phyloP scores from a whole-genome alignment of 1,284 basidiomycete genomes.

The Malassezia equina region DNA sequence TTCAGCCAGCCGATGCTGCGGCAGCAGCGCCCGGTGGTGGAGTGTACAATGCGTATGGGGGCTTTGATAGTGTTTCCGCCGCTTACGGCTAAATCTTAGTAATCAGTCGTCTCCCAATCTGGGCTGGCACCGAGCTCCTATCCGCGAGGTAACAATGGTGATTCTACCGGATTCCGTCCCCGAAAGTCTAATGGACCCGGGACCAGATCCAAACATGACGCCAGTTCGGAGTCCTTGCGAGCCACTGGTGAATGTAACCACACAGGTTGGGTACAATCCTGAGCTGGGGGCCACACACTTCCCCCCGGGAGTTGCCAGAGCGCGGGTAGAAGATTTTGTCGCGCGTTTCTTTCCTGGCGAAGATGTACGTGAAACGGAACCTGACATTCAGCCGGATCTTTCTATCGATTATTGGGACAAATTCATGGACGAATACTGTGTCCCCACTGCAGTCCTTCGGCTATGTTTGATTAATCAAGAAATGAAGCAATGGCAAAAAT shows the following conservation, averaged over 20 bases:
- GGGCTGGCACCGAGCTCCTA: not conserved
- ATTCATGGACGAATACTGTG: conserved; percentile 2
- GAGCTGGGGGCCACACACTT: not conserved
- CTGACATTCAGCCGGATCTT: not conserved
- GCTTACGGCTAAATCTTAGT: not conserved
- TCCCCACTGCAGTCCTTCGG: not conserved
- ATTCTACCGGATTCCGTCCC: not conserved
- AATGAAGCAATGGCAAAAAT: not conserved
- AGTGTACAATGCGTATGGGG: conserved; percentile 6
- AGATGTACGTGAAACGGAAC: not conserved
- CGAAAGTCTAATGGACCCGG: not conserved
- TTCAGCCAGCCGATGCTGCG: conserved; percentile 20
- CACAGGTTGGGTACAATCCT: not conserved
- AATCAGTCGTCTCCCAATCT: not conserved
- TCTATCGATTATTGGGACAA: not conserved
- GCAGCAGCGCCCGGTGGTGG: not conserved
- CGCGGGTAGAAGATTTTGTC: not conserved
- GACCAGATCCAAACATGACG: not conserved
- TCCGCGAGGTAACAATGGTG: not conserved
- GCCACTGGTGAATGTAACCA: conserved; percentile 1
- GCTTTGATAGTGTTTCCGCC: not conserved
- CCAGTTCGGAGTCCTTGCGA: not conserved
- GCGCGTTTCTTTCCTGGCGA: not conserved
- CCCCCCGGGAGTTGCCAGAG: not conserved
- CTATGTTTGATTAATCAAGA: conserved; percentile 2